Conservation (phyloP, 2,329 filamentous ascomycete genomes). For the Fusarium mundagurra region DNA sequence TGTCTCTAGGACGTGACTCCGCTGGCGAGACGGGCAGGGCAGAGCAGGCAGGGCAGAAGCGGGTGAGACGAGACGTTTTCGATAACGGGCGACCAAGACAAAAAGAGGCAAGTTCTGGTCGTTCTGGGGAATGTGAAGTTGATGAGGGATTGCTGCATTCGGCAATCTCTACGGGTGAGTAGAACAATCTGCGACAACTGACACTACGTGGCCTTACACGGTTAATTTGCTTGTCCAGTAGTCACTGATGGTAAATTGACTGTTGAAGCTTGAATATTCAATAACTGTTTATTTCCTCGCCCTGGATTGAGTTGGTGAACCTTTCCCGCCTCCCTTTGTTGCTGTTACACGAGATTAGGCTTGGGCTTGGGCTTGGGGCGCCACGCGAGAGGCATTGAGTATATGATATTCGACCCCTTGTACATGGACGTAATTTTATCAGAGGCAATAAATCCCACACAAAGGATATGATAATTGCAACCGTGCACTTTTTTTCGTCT, state of each 20-base stretch:
- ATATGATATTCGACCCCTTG: constrained; percentile 15
- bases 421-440: constrained; percentile 17
- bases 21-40: constrained; percentile 5
- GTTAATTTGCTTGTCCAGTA: neutral
- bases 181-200: constrained; percentile 25
- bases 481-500: constrained; percentile 10
- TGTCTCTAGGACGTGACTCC: constrained; percentile 20
- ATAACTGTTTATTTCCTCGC: neutral
- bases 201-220: constrained; percentile 11
- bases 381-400: constrained; percentile 15
- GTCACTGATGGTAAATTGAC: neutral
- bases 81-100: constrained; percentile 19
- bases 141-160: constrained; percentile 15
- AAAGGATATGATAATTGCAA: constrained; percentile 7
- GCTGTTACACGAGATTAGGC: constrained; percentile 10
- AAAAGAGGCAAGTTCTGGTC: neutral
- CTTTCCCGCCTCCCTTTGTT: constrained; percentile 5
- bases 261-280: neutral
- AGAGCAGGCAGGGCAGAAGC: neutral
- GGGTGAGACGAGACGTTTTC: constrained; percentile 33
- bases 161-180: constrained; percentile 14
- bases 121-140: neutral
- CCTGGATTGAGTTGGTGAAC: neutral
- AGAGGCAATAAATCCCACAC: constrained; percentile 21
- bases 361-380: neutral